phyloP scores from a whole-genome alignment of 1,284 basidiomycete species.

The Ustilago tritici region DNA sequence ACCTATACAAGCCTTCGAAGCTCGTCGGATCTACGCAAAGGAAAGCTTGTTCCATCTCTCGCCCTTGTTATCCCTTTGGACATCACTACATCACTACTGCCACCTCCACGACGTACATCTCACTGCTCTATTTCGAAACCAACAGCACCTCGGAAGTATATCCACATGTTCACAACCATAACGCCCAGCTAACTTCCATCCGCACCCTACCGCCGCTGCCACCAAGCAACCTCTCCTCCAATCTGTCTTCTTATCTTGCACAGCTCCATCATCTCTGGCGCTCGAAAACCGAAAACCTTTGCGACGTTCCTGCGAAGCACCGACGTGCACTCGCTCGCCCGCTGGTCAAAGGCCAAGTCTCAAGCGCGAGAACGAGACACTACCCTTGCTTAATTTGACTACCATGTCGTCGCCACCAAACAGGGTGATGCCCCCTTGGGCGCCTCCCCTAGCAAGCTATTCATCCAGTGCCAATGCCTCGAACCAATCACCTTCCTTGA shows the following conservation, averaged over 20 bases:
- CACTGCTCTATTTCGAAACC: too few relatives aligned
- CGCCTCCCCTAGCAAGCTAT: conserved; percentile 13
- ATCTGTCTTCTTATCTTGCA: not conserved
- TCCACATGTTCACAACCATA: too few relatives aligned
- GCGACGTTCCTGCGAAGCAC: not conserved
- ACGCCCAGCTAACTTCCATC: not conserved
- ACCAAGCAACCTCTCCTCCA: not conserved
- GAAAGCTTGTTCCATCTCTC: too few relatives aligned
- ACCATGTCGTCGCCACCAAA: conserved; percentile 38
- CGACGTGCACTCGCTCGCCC: conserved; percentile 8
- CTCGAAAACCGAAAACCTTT: not conserved
- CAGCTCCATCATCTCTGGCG: not conserved
- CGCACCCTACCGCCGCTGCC: not conserved
- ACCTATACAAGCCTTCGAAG: too few relatives aligned
- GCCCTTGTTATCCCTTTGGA: too few relatives aligned
- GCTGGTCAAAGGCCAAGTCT: not conserved
- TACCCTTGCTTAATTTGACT: not conserved
- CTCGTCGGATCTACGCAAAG: too few relatives aligned
- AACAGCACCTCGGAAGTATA: too few relatives aligned
- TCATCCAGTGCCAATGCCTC: conserved; percentile 10
- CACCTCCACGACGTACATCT: too few relatives aligned
- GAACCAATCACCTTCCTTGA: conserved; percentile 21
- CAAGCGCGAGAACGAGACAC: not conserved
- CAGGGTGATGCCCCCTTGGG: conserved; percentile 10
- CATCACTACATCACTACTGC: too few relatives aligned